phyloP scores from a whole-genome alignment of 1,284 basidiomycete species.

The Cryptococcus wingfieldii region DNA sequence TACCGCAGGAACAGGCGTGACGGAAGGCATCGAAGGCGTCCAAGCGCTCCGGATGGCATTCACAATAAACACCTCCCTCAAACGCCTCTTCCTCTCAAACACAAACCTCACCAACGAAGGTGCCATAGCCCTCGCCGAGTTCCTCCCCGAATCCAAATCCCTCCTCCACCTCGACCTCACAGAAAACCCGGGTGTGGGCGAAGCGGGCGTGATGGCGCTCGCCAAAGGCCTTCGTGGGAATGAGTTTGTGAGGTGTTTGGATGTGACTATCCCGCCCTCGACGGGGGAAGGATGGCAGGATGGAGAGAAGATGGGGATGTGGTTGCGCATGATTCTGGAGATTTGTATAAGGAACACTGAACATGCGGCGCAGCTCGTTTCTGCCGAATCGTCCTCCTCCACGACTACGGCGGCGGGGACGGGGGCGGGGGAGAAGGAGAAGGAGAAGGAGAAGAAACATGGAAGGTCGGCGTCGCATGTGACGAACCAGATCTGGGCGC shows the following conservation, averaged over 20 bases:
- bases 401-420: background rate
- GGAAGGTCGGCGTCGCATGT: background rate
- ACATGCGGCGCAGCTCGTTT: background rate
- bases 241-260: constrained; percentile 80
- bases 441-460: background rate
- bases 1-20: background rate
- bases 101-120: constrained; percentile 77
- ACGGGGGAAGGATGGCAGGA: background rate
- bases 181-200: constrained; percentile 66
- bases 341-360: background rate
- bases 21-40: constrained; percentile 65
- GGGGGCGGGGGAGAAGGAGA: no score
- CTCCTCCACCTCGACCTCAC: constrained; percentile 87
- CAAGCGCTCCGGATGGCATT: constrained; percentile 86
- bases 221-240: constrained; percentile 78
- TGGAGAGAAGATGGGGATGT: background rate
- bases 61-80: constrained; percentile 85
- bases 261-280: constrained; percentile 78
- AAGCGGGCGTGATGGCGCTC: constrained; percentile 89
- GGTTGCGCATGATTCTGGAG: background rate
- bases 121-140: constrained; percentile 92
- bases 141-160: constrained; percentile 81
- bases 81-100: constrained; percentile 83
- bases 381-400: constrained; percentile 9
- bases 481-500: constrained; percentile 42